Conservation (phyloP, 345 rosid genomes). For the Linum usitatissimum region DNA sequence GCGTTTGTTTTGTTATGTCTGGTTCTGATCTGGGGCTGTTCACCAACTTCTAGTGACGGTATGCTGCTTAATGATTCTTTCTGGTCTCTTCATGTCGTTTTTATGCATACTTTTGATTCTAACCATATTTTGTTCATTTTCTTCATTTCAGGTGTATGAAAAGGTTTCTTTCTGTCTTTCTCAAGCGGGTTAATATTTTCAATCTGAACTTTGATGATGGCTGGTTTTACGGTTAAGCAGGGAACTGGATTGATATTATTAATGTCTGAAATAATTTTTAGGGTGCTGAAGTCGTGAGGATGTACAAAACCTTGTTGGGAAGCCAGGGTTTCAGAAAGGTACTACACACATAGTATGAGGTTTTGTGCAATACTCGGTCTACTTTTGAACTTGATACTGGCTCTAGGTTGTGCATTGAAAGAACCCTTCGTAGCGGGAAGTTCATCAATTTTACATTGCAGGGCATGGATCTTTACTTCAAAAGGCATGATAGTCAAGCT, state of each 20-base stretch:
- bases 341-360: slow-evolving; percentile 8
- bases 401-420: too few species aligned
- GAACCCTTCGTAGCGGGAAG: too few species aligned
- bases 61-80: slow-evolving; percentile 14
- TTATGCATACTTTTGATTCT: neutral
- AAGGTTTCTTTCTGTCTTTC: slow-evolving; percentile 45
- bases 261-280: slow-evolving; percentile 19
- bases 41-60: slow-evolving; percentile 64
- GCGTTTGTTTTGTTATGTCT: slow-evolving; percentile 16
- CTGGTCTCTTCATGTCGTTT: neutral
- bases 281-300: slow-evolving; percentile 99
- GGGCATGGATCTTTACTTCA: slow-evolving; percentile 96
- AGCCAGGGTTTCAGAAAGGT: slow-evolving; percentile 90
- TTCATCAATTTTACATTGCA: slow-evolving; percentile 18
- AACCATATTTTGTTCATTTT: slow-evolving; percentile 15
- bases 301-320: slow-evolving; percentile 97
- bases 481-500: slow-evolving; percentile 95
- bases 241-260: neutral
- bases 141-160: slow-evolving; percentile 66
- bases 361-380: neutral
- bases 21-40: slow-evolving; percentile 20
- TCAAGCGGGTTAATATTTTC: neutral
- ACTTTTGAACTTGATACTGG: neutral
- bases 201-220: neutral
- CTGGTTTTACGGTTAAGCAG: neutral